Evolutionary conservation across 768 basidiomycete species (phyloP).

Genomic region (Polyporus arcularius): DNA sequence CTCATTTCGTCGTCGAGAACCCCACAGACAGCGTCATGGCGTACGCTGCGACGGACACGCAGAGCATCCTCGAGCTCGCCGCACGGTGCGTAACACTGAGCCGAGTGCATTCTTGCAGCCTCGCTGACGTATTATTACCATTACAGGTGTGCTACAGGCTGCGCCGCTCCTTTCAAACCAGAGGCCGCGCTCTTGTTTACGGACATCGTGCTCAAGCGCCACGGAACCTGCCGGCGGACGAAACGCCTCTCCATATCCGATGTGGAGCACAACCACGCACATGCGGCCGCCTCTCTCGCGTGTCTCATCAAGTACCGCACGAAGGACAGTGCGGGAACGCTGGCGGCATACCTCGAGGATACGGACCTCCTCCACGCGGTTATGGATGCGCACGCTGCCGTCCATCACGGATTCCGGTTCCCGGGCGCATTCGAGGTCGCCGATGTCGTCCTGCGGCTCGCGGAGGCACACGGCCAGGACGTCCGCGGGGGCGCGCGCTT

Average conservation of each 20-base stretch:
- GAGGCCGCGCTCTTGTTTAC: neutral
- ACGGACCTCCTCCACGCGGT: neutral
- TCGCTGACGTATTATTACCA: neutral
- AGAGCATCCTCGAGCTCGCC: neutral
- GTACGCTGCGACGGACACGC: neutral
- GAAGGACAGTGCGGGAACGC: neutral
- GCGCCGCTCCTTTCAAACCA: neutral
- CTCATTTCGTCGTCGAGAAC: neutral
- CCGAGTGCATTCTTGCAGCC: neutral
- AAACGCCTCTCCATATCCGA: neutral
- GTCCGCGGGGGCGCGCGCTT: neutral
- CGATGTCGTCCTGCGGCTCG: neutral
- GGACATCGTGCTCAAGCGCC: neutral
- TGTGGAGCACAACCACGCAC: neutral
- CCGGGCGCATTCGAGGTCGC: neutral
- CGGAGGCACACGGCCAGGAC: neutral
- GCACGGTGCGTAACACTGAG: neutral
- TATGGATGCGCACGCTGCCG: neutral
- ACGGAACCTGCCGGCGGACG: neutral
- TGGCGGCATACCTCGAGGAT: neutral
- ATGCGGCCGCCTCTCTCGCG: neutral
- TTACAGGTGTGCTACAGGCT: neutral
- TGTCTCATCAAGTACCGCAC: neutral
- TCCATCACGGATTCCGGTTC: neutral
- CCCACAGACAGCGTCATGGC: neutral